Percentiles rank a stretch among this genome's conserved stretches.
phyloP scores from a whole-genome alignment of 371 early-diverging fungal species.

The Mortierella sp. region DNA sequence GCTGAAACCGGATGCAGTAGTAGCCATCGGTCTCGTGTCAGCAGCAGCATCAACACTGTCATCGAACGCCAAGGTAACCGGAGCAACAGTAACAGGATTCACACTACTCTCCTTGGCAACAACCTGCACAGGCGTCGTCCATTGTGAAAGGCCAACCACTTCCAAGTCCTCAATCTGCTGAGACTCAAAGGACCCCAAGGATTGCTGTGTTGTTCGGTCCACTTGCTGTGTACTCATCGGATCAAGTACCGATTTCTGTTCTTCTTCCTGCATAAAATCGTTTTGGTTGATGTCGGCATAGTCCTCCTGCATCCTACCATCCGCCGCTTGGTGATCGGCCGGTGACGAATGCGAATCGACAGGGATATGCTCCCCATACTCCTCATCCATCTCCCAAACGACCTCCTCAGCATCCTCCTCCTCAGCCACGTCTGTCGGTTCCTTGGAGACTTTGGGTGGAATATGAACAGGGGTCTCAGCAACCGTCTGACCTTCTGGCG shows the following conservation, averaged over 20 bases:
- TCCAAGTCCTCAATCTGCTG: slow-evolving; percentile 39
- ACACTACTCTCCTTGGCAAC: not conserved
- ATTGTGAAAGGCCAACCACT: slow-evolving; percentile 29
- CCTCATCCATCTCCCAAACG: slow-evolving; percentile 42
- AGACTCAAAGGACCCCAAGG: slow-evolving; percentile 12
- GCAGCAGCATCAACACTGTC: not conserved
- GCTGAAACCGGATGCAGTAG: too few species aligned
- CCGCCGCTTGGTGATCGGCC: not conserved
- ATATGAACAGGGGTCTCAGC: not conserved
- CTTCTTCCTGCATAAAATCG: not conserved
- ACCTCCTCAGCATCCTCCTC: slow-evolving; percentile 18
- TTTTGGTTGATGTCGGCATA: not conserved
- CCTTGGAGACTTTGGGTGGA: too few species aligned
- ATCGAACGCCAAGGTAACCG: not conserved
- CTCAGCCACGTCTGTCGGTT: not conserved
- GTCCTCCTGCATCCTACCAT: not conserved
- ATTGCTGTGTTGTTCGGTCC: not conserved
- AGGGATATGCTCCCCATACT: not conserved
- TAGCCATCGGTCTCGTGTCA: not conserved
- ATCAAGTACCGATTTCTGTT: not conserved
- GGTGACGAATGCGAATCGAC: not conserved
- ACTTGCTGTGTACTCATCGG: not conserved
- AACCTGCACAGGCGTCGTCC: not conserved
- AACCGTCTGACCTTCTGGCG: not conserved
- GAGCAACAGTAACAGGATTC: not conserved